Evolutionary conservation across 169 alveolate genomes (phyloP), one percentile per base, ranked within the genome.

Genomic region (Plasmodium coatneyi): DNA sequence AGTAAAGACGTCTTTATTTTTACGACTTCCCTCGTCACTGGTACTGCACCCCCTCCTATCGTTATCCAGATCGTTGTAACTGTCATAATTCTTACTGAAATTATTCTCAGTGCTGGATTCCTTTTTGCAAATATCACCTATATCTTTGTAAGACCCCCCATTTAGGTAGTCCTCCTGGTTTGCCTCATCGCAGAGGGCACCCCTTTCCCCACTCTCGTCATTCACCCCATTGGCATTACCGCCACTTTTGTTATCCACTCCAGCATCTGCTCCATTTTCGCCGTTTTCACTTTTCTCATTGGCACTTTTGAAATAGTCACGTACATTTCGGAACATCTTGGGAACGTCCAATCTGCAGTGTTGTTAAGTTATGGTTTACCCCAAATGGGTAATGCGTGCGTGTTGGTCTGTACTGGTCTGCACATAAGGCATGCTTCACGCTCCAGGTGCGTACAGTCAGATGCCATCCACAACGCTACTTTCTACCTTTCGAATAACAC

Each of bases 241-340:
- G 14, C n/a, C 32, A 41, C 70, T 22, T 14, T 76, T 34, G 56
- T 89, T 74, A 28, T 71, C 30, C 2, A 10, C 43, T 30, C 83
- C 49, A 79, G 6, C 39, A 25, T 19, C 54, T 74, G 82, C 49
- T 49, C 54, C 82, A 12, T 83, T 72, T 9, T 90, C 71, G 5
- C 66, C 49, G 1, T 92, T 94, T 91, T 96, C 86, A 34, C 93
- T 32, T 92, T 94, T 41, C 80, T 95, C 79, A 92, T 89, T 80
- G 95, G 84, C 92, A 80, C 92, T 74, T 91, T 92, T 60, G 46
- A 84, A 84, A 41, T 84, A 84, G 30, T 84, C 92, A 7, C 84
- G 3, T 32, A 74, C 83, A 84, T 84, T 84, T 30, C 84, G 49
- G 60, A 74, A 72, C 92, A 84, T 84, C 30, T 84, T 72, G 84